Base-by-base conservation (phyloP, 805 yeast genomes). In the Pichia phayaonensis region DNA sequence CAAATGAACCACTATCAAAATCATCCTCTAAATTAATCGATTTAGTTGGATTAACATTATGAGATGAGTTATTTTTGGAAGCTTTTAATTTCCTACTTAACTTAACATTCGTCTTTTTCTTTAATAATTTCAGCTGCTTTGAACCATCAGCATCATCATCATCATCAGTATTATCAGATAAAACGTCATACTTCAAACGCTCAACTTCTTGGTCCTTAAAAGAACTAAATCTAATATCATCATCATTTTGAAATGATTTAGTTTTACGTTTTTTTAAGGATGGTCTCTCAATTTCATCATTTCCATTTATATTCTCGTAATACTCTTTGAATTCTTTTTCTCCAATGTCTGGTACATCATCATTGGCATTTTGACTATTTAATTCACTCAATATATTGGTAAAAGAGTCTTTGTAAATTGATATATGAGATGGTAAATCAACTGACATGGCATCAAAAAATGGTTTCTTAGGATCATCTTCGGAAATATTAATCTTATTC, bases 71-170 rank as follows among this genome's bases (percentile, higher is more conserved):
- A 24, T 10, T 63, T 27, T 64, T 62, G 42, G 64, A 64, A 12
- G 83, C 77, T 60, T 79, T 61, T 49, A 75, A 76, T 44, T 83
- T 75, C 54, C 85, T 75, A 10, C 85, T 77, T 6, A 79, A 64
- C 1, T 78, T 79, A 20, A 83, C 85, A 23, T 39, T 53, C 1
- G 63, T 57, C 22, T 53, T 60, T 40, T 57, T 52, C 36, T 56
- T 60, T 2, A 65, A 44, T 10, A 47, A 68, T 56, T 70, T 72
- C 50, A 72, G 64, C 20, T 66, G 66, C 3, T 73, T 75, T 29
- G 59, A 51, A 1, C 66, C 70, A 45, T 66, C 69, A 27, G 56
- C 59, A 43, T 62, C 68, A 61, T 61, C 53, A 59, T 62, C 58
- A 56, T 59, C 24, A 61, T 61, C 41, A 6, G 27, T 21, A 58